These are phyloP conservation scores for Phylloboletellus chloephorus DNA, from an alignment of 1,284 basidiomycete species.

Conservation along the genomic window DNA sequence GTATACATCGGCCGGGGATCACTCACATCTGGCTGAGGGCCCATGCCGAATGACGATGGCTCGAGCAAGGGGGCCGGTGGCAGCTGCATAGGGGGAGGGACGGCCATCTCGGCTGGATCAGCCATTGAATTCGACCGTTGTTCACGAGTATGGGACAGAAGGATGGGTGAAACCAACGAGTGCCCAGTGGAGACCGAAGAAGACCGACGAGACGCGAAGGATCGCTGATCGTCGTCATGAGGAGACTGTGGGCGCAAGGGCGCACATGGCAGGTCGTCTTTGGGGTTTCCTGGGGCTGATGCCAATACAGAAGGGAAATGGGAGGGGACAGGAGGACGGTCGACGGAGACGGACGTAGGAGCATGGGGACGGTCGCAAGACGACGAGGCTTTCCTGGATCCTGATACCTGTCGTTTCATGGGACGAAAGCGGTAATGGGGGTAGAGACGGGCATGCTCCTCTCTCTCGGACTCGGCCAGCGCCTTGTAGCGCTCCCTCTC, in stretches of 20 bases:
- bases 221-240: background rate
- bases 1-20: background rate
- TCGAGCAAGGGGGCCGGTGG: conserved; percentile 3
- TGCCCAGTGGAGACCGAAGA: conserved; percentile 7
- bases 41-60: background rate
- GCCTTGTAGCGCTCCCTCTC: conserved; percentile 47
- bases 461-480: conserved; percentile 47
- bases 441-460: conserved; percentile 47
- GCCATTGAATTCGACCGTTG: background rate
- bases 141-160: conserved; percentile 2
- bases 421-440: conserved; percentile 63
- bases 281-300: conserved; percentile 6
- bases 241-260: background rate
- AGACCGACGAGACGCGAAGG: conserved; percentile 3
- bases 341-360: conserved; percentile 1
- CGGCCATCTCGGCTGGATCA: conserved; percentile 1
- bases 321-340: conserved; percentile 2
- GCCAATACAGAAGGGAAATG: conserved; percentile 22
- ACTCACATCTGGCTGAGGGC: conserved; percentile 15
- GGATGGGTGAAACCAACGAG: background rate
- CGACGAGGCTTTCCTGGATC: conserved; percentile 27
- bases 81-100: background rate
- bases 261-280: background rate
- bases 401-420: conserved; percentile 33
- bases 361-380: conserved; percentile 15